These are phyloP conservation scores for Pichia phayaonensis DNA, from an alignment of 805 yeast species.

Conservation along the genomic window DNA sequence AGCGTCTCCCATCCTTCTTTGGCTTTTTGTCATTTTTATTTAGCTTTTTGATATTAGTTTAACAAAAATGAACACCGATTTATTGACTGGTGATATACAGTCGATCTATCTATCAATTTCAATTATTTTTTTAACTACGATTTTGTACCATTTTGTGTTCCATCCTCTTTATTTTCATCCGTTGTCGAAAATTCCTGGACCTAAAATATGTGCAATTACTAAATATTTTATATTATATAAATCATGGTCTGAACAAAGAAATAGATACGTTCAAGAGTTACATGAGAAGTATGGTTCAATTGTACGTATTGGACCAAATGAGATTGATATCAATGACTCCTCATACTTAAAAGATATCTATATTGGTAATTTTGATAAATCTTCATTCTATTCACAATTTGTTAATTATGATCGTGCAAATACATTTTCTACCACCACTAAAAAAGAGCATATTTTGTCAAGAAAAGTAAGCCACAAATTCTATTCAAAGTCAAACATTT, in stretches of 20 bases:
- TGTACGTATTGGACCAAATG: slow-evolving; percentile 53
- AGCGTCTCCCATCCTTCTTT: no score
- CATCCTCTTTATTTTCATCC: slow-evolving; percentile 46
- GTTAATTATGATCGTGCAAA: slow-evolving; percentile 49
- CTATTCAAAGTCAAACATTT: slow-evolving; percentile 38
- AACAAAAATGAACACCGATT: neutral
- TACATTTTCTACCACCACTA: slow-evolving; percentile 49
- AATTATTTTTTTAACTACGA: slow-evolving; percentile 5
- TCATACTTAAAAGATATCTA: slow-evolving; percentile 49
- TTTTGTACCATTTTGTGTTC: slow-evolving; percentile 20
- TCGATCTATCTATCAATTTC: neutral
- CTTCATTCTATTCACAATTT: slow-evolving; percentile 52
- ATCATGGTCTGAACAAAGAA: slow-evolving; percentile 43
- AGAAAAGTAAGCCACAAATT: slow-evolving; percentile 34
- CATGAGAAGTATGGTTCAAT: slow-evolving; percentile 56
- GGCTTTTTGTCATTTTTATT: no score
- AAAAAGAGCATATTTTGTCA: slow-evolving; percentile 37
- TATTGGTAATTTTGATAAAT: slow-evolving; percentile 47
- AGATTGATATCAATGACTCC: slow-evolving; percentile 48
- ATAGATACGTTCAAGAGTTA: slow-evolving; percentile 38
- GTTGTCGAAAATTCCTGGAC: slow-evolving; percentile 50
- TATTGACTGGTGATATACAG: neutral
- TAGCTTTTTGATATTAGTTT: neutral
- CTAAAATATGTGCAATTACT: slow-evolving; percentile 41
- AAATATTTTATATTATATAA: slow-evolving; percentile 33